phyloP scores from a whole-genome alignment of 108 stramenopile genomes.

The Cyclotella kingstonii region DNA sequence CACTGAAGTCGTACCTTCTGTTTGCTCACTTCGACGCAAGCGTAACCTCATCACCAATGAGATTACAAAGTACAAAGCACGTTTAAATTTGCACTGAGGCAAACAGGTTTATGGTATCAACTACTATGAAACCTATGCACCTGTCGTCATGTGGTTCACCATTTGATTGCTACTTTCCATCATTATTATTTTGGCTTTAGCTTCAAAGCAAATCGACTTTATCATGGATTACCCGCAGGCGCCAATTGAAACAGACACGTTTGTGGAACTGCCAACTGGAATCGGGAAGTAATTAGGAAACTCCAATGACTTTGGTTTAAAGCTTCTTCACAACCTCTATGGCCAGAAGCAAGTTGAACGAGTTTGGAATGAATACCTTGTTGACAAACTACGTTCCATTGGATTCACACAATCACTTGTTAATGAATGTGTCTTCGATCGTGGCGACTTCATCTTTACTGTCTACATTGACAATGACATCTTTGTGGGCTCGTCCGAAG shows the following conservation, averaged over 20 bases:
- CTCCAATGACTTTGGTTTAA: neutral
- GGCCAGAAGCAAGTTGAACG: conserved; percentile 44
- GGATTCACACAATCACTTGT: too few species aligned
- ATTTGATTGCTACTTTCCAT: too few species aligned
- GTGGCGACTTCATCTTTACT: too few species aligned
- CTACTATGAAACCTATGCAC: neutral
- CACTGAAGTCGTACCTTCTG: conserved; percentile 11
- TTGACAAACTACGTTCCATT: conserved; percentile 17
- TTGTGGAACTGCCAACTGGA: neutral
- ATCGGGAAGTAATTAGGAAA: neutral
- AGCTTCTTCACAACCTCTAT: conserved; percentile 37
- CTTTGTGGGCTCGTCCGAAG: too few species aligned
- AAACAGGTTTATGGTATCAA: too few species aligned
- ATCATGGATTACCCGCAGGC: neutral
- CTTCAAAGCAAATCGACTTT: too few species aligned
- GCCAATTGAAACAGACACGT: neutral
- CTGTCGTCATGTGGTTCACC: neutral
- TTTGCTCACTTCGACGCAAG: conserved; percentile 30
- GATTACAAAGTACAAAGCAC: too few species aligned
- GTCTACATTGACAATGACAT: too few species aligned
- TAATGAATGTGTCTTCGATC: too few species aligned
- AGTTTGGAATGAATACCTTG: conserved; percentile 42
- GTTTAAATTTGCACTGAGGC: too few species aligned
- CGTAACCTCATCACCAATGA: too few species aligned
- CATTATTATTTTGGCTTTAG: too few species aligned